These are phyloP conservation scores for Boletus rufocinnamomeus DNA, from an alignment of 768 basidiomycete species.

Conservation along the genomic window DNA sequence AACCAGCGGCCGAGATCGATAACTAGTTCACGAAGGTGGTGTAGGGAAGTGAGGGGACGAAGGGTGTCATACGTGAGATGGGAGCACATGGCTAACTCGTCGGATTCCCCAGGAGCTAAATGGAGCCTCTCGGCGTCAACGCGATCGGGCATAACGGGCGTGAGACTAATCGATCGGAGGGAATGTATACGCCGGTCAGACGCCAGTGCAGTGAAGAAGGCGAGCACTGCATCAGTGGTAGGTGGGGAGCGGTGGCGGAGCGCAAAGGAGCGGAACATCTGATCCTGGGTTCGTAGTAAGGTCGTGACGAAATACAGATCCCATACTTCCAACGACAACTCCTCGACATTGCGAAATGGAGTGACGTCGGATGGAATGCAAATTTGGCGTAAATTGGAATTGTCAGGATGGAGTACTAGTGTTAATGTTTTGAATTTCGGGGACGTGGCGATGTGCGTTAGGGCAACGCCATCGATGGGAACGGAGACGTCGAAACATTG, in stretches of 20 bases:
- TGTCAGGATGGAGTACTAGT: not conserved
- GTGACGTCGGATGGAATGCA: not conserved
- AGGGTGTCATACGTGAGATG: not conserved
- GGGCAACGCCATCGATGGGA: not conserved
- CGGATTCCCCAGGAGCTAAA: not conserved
- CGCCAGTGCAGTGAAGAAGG: not conserved
- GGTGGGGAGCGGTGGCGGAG: not conserved
- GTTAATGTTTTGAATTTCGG: not conserved
- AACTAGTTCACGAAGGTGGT: not conserved
- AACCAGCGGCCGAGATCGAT: slow-evolving; percentile 4
- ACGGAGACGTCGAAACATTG: not conserved
- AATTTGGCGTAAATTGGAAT: not conserved
- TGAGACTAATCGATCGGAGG: not conserved
- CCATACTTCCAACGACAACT: not conserved
- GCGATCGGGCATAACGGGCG: not conserved
- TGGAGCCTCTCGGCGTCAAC: no score
- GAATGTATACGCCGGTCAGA: not conserved
- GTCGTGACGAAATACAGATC: not conserved
- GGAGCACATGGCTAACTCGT: not conserved
- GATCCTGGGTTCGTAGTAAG: slow-evolving; percentile 1
- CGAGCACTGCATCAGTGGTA: not conserved
- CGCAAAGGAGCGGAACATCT: not conserved
- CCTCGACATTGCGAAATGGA: slow-evolving; percentile 1
- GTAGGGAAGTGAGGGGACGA: not conserved
- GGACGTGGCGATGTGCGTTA: not conserved